Evolutionary conservation across 2,329 filamentous ascomycete species (phyloP).

Genomic region (Chaetomiaceae sp.): DNA sequence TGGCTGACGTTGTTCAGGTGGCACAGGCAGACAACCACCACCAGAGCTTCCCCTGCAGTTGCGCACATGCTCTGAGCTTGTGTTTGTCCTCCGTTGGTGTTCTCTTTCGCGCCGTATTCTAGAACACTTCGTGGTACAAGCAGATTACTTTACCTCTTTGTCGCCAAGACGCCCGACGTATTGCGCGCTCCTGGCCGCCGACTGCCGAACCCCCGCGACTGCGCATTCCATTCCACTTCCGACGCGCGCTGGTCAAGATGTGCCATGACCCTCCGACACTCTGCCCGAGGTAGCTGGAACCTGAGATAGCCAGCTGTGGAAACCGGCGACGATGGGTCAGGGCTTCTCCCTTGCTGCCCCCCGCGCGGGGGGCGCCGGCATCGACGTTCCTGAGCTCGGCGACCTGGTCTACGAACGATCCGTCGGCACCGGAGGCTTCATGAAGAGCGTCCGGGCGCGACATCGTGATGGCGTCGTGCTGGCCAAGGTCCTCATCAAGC

Average conservation of each 20-base stretch:
- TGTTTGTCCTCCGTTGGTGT: too few species aligned
- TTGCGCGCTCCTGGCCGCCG: not conserved
- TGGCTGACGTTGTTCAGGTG: too few species aligned
- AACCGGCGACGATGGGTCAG: slow-evolving; percentile 70
- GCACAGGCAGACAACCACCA: too few species aligned
- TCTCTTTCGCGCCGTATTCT: too few species aligned
- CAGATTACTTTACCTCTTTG: too few species aligned
- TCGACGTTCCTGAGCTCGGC: slow-evolving; percentile 87
- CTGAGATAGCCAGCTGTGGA: slow-evolving; percentile 5
- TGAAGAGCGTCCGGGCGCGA: slow-evolving; percentile 91
- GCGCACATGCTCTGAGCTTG: too few species aligned
- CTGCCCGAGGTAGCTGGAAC: slow-evolving; percentile 22
- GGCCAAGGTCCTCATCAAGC: slow-evolving; percentile 93
- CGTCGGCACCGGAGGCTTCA: slow-evolving; percentile 85
- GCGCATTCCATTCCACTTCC: not conserved
- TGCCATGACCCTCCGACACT: slow-evolving; percentile 4
- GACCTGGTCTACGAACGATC: slow-evolving; percentile 91
- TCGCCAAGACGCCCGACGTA: not conserved
- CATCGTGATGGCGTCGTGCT: slow-evolving; percentile 88
- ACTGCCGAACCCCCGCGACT: not conserved
- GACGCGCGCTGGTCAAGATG: slow-evolving; percentile 20
- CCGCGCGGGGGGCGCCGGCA: slow-evolving; percentile 84
- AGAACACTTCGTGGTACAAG: too few species aligned
- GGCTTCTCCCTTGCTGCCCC: slow-evolving; percentile 91
- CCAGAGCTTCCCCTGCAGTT: too few species aligned